These are phyloP conservation scores for Picea glauca DNA, from an alignment of 75 land plant species.

Conservation along the genomic window DNA sequence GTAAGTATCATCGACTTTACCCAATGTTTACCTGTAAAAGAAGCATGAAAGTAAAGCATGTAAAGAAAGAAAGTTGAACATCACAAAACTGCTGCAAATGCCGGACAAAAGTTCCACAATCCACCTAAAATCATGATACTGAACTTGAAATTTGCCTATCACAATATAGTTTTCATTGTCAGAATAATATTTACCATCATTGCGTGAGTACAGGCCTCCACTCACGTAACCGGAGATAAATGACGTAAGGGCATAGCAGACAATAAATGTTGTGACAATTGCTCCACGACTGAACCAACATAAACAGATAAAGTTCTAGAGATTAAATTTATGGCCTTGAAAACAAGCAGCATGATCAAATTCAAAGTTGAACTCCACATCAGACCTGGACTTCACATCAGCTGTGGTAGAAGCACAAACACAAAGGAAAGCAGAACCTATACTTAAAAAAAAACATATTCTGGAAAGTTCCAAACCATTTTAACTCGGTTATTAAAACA, in stretches of 20 bases:
- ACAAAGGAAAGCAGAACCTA: not conserved
- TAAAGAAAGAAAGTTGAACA: not conserved
- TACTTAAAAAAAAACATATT: not conserved
- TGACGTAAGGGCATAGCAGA: constrained; percentile 35
- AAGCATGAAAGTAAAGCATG: not conserved
- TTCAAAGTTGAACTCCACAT: not conserved
- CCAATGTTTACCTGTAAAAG: constrained; percentile 32
- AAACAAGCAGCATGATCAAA: not conserved
- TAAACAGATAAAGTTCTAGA: constrained; percentile 3
- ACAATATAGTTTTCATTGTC: not conserved
- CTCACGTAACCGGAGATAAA: constrained; percentile 32
- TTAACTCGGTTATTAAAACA: too few species aligned
- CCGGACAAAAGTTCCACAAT: not conserved
- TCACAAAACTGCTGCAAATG: not conserved
- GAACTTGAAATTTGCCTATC: not conserved
- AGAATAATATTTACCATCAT: constrained; percentile 25
- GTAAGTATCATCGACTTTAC: constrained; percentile 35
- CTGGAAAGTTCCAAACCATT: not conserved
- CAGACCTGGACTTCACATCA: not conserved
- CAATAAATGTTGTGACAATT: constrained; percentile 35
- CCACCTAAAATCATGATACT: not conserved
- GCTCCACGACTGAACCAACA: constrained; percentile 31
- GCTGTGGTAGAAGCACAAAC: not conserved
- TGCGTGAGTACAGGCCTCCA: constrained; percentile 35
- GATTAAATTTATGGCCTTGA: not conserved